Base-by-base conservation (phyloP, 148 eudicot genomes). In the Camellia sinensis region DNA sequence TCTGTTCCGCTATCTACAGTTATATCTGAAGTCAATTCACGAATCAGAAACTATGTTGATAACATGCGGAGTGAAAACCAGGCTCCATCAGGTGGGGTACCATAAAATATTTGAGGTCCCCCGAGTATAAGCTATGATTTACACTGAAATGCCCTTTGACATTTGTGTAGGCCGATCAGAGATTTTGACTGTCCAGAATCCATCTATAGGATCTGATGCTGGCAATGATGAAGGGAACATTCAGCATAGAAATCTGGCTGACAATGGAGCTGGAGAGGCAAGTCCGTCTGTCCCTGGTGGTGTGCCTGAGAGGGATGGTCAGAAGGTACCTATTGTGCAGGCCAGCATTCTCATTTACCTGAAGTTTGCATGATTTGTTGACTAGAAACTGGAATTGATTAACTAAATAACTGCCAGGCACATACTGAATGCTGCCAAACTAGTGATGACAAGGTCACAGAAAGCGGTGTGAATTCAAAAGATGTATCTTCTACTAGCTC, bases 11-110 rank as follows among this genome's bases (percentile, higher is more conserved):
- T 79, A 63, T 80, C 89, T 52, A 60, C 88, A 5, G 79, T 81
- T 62, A 60, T 89, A 46, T 81, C 96, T 75, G 93, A 87, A 78
- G 78, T 90, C 21, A 87, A 82, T 81, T 80, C 94, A 71, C 90
- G 75, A 53, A 45, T 89, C 60, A 87, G 95, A 89, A 82, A 74
- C 76, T 41, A 85, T 43, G 83, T 84, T 77, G 86, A 73, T 75
- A 84, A 82, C 84, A 80, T 82, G 87, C 83, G 65, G 62, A 54
- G 71, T 57, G 93, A 81, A 73, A 80, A 72, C 78, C 92, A 82
- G 83, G 80, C 84, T 52, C 63, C 89, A 73, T 52, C 89, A 78
- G 90, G 93, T 90, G 72, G 77, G 48, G 14, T 69, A 60, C 5
- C 4, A 40, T 69, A 44, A 13, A 67, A 56, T 60, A 52, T 8